Evolutionary conservation across 2,329 filamentous ascomycete species (phyloP).

Genomic region (Cladophialophora psammophila): DNA sequence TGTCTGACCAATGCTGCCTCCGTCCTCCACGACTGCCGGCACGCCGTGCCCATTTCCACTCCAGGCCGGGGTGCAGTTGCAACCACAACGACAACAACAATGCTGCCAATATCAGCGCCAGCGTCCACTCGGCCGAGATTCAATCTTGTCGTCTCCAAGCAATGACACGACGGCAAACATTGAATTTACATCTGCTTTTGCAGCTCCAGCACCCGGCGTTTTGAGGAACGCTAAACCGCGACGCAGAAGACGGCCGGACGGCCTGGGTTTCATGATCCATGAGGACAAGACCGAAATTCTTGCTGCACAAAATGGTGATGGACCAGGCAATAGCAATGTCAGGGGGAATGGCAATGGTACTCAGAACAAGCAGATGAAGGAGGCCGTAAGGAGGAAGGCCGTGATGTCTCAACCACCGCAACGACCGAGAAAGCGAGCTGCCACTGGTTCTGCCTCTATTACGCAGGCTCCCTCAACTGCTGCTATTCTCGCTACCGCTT

Average conservation of each 20-base stretch:
- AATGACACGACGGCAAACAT: conserved; percentile 49
- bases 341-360: not conserved
- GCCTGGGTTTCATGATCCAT: conserved; percentile 49
- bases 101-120: conserved; percentile 1
- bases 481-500: not conserved
- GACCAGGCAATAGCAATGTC: not conserved
- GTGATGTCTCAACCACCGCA: conserved; percentile 49
- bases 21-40: not conserved
- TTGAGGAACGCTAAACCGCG: conserved; percentile 37
- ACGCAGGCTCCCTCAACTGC: not conserved
- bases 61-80: not conserved
- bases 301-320: not conserved
- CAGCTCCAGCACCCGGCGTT: conserved; percentile 21
- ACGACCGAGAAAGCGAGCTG: conserved; percentile 48
- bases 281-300: conserved; percentile 42
- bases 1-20: not conserved
- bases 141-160: not conserved
- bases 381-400: conserved; percentile 30
- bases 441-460: conserved; percentile 34
- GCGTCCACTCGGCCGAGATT: not conserved
- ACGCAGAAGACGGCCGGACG: conserved; percentile 42
- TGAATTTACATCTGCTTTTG: conserved; percentile 52
- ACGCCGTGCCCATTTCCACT: conserved; percentile 33
- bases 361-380: conserved; percentile 5
- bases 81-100: not conserved